Evolutionary conservation across 257 asterid species (phyloP).

Genomic region (Voacanga thouarsii): DNA sequence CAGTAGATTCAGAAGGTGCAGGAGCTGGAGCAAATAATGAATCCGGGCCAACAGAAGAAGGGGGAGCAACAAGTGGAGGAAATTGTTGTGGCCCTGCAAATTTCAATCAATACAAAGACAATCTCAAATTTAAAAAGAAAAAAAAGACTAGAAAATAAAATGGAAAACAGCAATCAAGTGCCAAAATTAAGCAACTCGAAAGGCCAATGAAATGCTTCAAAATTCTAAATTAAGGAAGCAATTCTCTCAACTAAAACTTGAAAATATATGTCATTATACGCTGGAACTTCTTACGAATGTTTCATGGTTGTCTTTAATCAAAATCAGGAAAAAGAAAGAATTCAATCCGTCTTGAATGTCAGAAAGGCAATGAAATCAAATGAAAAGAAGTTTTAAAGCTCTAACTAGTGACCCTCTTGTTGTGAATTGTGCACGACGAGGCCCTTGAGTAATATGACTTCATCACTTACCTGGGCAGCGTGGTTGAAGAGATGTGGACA

Average conservation of each 20-base stretch:
- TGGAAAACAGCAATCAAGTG: background rate
- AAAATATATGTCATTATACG: background rate
- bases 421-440: too few relatives aligned
- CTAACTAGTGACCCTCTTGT: too few relatives aligned
- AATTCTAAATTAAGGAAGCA: background rate
- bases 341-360: background rate
- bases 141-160: background rate
- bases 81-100: conserved; percentile 74
- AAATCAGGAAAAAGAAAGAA: background rate
- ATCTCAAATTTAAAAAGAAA: background rate
- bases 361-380: background rate
- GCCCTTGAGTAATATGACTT: conserved; percentile 3
- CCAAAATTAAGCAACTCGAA: background rate
- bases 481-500: conserved; percentile 78
- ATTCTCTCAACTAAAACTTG: background rate
- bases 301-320: background rate
- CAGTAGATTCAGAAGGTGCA: conserved; percentile 67
- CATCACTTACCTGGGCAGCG: conserved; percentile 81
- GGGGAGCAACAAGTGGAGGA: conserved; percentile 69
- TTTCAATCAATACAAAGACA: background rate
- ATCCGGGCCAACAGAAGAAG: conserved; percentile 51
- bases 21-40: conserved; percentile 75
- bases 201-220: background rate
- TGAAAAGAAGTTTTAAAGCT: background rate
- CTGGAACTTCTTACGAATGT: background rate